Evolutionary conservation across 805 yeast genomes (phyloP), one percentile per base, ranked within the genome.

Genomic region (Ogataea methylovora): DNA sequence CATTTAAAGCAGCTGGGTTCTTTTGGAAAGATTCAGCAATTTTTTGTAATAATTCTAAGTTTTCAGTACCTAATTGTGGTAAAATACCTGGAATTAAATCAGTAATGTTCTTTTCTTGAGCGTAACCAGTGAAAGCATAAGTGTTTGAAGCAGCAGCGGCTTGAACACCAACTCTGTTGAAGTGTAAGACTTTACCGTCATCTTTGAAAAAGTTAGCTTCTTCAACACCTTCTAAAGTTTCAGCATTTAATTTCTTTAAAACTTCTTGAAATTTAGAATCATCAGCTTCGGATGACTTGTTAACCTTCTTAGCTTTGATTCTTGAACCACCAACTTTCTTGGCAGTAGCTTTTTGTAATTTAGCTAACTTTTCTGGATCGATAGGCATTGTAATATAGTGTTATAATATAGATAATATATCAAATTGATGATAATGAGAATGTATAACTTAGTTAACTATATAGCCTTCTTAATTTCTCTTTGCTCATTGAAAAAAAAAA

Each of bases 141-240:
- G 95, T 83, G 79, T 90, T 88, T 73, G 81, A 71, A 55, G 79
- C 81, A 53, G 84, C 79, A 53, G 96, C 86, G 51, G 84, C 84
- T 72, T 90, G 97, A 46, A 88, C 92, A 68, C 92, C 94, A 49
- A 92, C 96, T 65, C 92, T 82, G 74, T 84, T 79, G 76, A 92
- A 86, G 72, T 90, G 96, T 65, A 90, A 70, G 46, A 92, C 96
- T 60, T 80, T 82, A 60, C 97, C 97, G 64, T 90, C 96, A 46
- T 86, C 95, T 66, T 74, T 83, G 84, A 92, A 88, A 74, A 90
- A 84, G 78, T 88, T 90, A 57, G 95, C 97, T 73, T 90, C 97
- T 63, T 86, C 94, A 55, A 90, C 80, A 56, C 84, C 86, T 49
- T 83, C 87, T 52, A 90, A 68, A 54, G 86, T 82, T 66, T 82